Evolutionary conservation across 768 basidiomycete genomes (phyloP), one percentile per base, ranked within the genome.

Genomic region (Piloderma croceum): DNA sequence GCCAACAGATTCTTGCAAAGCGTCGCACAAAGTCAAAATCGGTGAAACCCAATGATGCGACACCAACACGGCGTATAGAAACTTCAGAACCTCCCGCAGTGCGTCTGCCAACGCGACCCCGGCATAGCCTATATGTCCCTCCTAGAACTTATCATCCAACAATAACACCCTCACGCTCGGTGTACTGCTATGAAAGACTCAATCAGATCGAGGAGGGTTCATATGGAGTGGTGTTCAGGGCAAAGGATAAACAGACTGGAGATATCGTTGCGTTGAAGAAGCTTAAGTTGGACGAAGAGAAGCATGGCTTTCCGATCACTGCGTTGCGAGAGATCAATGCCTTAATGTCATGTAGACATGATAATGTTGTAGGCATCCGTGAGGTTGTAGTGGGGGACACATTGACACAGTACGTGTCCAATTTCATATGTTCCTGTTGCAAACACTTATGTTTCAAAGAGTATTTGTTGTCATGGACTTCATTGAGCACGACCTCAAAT

Each of bases 391-490:
- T 99, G 6, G 96, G 96, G 24, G 93, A 98, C 56, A 99, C 96
- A 2, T 67, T 99, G 60, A 98, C 96, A 44, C 94, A 99, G 96
- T 98, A 68, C 73, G 94, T 87, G 44, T 52, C 50, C 51, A 47
- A 41, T 46, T 54, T 51, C 29, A 6, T 36, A n/a, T 24, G 11
- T 42, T 22, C 41, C 11, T 11, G 25, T 2, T 55, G 54, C 62
- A 44, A 60, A 63, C 57, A 58, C 62, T 53, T 47, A 41, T 22
- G 34, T 47, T 46, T 51, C 31, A 34, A 57, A 97, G 96, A 69
- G 90, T 98, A 32, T 99, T 93, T 62, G 93, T 99, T 49, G 96
- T 98, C 24, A 96, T 96, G 93, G 92, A 96, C 61, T 99, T 99
- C 58, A 94, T 99, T 58, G 96, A 99, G 63, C 96, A 99, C 62